Evolutionary conservation across 179 eudicot genomes (phyloP).

Genomic region (Amaranthus tricolor): DNA sequence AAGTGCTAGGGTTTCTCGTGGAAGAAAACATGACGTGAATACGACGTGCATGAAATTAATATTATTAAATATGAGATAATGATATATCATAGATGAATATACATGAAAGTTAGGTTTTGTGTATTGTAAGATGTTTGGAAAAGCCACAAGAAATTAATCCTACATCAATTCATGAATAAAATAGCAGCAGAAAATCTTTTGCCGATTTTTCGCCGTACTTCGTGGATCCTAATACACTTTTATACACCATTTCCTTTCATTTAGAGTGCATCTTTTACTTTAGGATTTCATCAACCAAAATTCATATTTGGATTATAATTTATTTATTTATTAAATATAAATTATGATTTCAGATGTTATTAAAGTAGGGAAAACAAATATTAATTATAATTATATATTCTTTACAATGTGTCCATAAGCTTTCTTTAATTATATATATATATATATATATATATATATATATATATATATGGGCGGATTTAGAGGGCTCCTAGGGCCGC

Average conservation of each 20-base stretch:
- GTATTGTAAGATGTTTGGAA: not conserved
- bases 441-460: too few relatives aligned
- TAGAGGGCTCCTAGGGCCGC: too few relatives aligned
- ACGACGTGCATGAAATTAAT: conserved; percentile 41
- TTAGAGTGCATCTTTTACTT: too few relatives aligned
- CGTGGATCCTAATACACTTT: conserved; percentile 22
- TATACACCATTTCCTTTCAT: not conserved
- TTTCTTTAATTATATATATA: too few relatives aligned
- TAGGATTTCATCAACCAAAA: too few relatives aligned
- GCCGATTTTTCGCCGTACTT: conserved; percentile 37
- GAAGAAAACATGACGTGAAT: conserved; percentile 27
- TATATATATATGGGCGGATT: too few relatives aligned
- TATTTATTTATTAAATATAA: too few relatives aligned
- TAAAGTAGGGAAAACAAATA: too few relatives aligned
- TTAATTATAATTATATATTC: too few relatives aligned
- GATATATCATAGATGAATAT: conserved; percentile 11
- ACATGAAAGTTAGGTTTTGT: conserved; percentile 6
- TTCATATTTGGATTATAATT: too few relatives aligned
- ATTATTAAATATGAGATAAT: not conserved
- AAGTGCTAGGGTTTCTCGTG: conserved; percentile 25
- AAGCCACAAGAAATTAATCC: not conserved
- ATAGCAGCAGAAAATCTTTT: not conserved
- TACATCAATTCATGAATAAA: not conserved
- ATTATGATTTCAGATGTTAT: too few relatives aligned
- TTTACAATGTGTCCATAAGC: too few relatives aligned